A percentile compares a stretch with the other conserved stretches of the same genome.
Conservation (phyloP, 2,329 filamentous ascomycete species). For the Arthrobotrys megalospora region DNA sequence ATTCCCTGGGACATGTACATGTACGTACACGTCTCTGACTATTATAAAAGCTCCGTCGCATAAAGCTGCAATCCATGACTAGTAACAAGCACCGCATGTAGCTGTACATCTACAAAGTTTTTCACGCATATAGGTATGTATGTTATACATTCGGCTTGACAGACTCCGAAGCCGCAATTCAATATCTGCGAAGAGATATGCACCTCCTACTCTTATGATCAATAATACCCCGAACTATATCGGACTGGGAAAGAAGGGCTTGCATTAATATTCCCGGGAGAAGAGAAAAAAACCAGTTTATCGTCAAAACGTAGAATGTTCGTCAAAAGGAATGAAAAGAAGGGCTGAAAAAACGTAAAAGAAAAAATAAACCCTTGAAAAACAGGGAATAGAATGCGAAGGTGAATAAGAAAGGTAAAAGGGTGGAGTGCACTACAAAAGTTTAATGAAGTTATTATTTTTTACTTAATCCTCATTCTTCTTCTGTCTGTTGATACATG, state of each 20-base stretch:
- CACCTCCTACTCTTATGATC: neutral
- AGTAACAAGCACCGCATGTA: constrained; percentile 13
- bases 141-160: constrained; percentile 10
- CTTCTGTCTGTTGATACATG: neutral
- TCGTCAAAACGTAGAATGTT: constrained; percentile 13
- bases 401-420: neutral
- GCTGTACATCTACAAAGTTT: constrained; percentile 9
- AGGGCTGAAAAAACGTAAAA: constrained; percentile 5
- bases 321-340: constrained; percentile 1
- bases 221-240: neutral
- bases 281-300: constrained; percentile 1
- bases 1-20: neutral
- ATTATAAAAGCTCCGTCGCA: constrained; percentile 1
- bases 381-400: constrained; percentile 12
- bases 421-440: constrained; percentile 6
- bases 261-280: neutral
- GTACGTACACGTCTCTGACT: neutral
- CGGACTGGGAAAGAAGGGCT: constrained; percentile 2
- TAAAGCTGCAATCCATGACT: neutral
- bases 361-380: neutral
- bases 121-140: neutral
- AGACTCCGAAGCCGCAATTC: constrained; percentile 6
- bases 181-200: neutral
- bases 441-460: constrained; percentile 1
- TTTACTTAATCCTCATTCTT: constrained; percentile 9